phyloP scores from a whole-genome alignment of 306 rosid genomes.

The Lathyrus aphaca region DNA sequence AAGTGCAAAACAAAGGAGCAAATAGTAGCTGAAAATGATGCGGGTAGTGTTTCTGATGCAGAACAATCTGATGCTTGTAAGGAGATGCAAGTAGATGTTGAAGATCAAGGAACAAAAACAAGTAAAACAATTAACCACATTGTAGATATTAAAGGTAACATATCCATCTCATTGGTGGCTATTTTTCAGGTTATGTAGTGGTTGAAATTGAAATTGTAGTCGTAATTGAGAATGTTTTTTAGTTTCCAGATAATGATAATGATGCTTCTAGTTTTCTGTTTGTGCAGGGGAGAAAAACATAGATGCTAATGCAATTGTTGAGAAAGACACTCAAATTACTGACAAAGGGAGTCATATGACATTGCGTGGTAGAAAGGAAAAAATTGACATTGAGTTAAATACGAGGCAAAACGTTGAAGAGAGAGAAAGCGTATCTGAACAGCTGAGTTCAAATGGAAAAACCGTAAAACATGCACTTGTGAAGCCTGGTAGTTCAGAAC shows the following conservation, averaged over 20 bases:
- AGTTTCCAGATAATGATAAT: slow-evolving; percentile 37
- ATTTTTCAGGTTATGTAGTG: slow-evolving; percentile 30
- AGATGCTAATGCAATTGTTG: slow-evolving; percentile 31
- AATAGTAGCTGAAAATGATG: slow-evolving; percentile 37
- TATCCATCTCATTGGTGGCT: background rate
- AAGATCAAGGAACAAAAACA: slow-evolving; percentile 19
- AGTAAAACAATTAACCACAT: background rate
- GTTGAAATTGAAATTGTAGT: slow-evolving; percentile 37
- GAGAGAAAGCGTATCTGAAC: slow-evolving; percentile 43
- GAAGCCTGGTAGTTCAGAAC: slow-evolving; percentile 45
- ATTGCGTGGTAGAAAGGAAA: slow-evolving; percentile 42
- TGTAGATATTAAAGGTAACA: slow-evolving; percentile 43
- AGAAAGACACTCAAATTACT: slow-evolving; percentile 36
- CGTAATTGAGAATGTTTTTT: slow-evolving; percentile 26
- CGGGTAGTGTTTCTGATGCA: slow-evolving; percentile 29
- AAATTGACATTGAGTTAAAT: slow-evolving; percentile 42
- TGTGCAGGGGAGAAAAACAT: slow-evolving; percentile 34
- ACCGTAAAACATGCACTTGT: slow-evolving; percentile 20
- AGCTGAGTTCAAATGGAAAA: slow-evolving; percentile 51
- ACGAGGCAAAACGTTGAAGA: slow-evolving; percentile 42
- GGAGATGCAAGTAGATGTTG: slow-evolving; percentile 36
- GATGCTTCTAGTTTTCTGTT: slow-evolving; percentile 32
- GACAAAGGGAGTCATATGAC: slow-evolving; percentile 34
- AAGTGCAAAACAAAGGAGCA: slow-evolving; percentile 32
- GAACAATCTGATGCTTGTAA: slow-evolving; percentile 8